Conservation (phyloP, 2,329 filamentous ascomycete species). For the Cordyceps javanica region DNA sequence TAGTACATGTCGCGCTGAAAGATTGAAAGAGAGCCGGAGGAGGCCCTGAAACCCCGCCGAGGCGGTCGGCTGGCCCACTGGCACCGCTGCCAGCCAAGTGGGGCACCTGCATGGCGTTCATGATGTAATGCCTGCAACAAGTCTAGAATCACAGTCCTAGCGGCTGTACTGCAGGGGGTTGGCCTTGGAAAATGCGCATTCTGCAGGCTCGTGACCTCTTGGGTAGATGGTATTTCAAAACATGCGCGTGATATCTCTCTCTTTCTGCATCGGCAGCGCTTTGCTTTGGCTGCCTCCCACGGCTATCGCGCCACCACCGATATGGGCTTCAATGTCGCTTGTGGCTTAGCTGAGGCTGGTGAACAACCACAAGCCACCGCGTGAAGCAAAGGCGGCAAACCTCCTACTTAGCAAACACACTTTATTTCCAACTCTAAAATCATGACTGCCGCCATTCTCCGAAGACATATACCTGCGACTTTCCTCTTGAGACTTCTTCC, state of each 20-base stretch:
- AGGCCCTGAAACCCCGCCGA: background rate
- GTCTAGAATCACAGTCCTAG: background rate
- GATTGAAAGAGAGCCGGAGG: background rate
- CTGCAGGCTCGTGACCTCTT: too few relatives aligned
- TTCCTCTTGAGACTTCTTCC: too few relatives aligned
- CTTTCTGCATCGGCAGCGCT: background rate
- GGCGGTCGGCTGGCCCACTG: background rate
- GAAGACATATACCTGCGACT: too few relatives aligned
- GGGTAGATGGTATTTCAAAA: too few relatives aligned
- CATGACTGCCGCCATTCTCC: too few relatives aligned
- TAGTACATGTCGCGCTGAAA: background rate
- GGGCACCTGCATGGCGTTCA: background rate
- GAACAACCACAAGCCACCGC: background rate
- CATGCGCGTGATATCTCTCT: too few relatives aligned
- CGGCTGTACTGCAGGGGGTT: background rate
- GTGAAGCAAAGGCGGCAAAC: background rate
- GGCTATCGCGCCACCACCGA: background rate
- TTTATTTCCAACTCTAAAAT: background rate
- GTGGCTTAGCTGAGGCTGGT: background rate
- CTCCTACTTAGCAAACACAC: background rate
- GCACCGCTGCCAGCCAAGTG: background rate
- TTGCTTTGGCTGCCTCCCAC: background rate
- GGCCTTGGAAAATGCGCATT: background rate
- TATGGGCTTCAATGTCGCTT: background rate
- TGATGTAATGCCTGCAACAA: constrained; percentile 1